A percentile compares a stretch with the other conserved stretches of the same genome.
phyloP scores from a whole-genome alignment of 2,329 filamentous ascomycete genomes.

The Talaromyces pinophilus region DNA sequence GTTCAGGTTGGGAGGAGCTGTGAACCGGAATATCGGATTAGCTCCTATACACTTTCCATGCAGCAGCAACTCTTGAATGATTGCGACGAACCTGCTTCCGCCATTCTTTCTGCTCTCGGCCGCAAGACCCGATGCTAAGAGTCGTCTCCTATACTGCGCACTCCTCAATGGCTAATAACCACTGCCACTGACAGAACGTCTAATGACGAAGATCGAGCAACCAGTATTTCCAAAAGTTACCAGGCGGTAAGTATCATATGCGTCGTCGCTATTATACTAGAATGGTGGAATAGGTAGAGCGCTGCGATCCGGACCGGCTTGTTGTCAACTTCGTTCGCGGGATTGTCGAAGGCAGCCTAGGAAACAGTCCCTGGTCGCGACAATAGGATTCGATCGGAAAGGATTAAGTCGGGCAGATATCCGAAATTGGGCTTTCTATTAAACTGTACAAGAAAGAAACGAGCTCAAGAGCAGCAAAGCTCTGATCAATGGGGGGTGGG shows the following conservation, averaged over 20 bases:
- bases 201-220: not conserved
- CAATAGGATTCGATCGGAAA: not conserved
- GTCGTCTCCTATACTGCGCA: constrained; percentile 14
- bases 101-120: constrained; percentile 15
- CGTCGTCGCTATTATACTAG: not conserved
- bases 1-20: constrained; percentile 69
- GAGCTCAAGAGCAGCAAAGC: constrained; percentile 21
- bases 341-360: constrained; percentile 1
- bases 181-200: not conserved
- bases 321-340: constrained; percentile 13
- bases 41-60: not conserved
- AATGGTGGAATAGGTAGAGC: not conserved
- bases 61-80: not conserved
- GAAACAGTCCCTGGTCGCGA: not conserved
- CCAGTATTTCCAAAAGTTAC: not conserved
- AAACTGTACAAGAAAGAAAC: not conserved
- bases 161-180: constrained; percentile 7
- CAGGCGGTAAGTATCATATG: not conserved
- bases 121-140: not conserved
- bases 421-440: not conserved
- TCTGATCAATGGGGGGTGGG: constrained; percentile 20
- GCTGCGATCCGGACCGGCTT: not conserved
- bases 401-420: not conserved
- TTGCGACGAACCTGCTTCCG: constrained; percentile 22
- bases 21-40: constrained; percentile 3